Evolutionary conservation across 306 rosid genomes (phyloP).

Genomic region (Casuarina cunninghamiana): DNA sequence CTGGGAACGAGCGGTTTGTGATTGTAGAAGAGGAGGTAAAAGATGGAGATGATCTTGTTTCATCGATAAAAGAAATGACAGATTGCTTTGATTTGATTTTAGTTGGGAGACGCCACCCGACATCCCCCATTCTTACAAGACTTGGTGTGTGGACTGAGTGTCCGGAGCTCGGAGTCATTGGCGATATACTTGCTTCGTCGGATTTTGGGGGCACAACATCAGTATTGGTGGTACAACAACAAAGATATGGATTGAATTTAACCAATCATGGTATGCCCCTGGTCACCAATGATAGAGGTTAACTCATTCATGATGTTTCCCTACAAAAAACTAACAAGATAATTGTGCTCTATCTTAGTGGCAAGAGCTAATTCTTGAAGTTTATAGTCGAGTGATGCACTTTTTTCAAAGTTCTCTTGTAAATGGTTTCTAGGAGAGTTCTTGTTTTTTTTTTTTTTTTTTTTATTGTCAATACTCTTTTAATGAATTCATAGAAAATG

Average conservation of each 20-base stretch:
- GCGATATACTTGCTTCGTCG: slow-evolving; percentile 67
- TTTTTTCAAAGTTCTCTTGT: neutral
- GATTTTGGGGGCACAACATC: slow-evolving; percentile 54
- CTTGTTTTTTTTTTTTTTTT: too few relatives aligned
- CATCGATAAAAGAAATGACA: slow-evolving; percentile 34
- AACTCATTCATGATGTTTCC: slow-evolving; percentile 27
- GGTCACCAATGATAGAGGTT: slow-evolving; percentile 21
- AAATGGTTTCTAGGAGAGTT: too few relatives aligned
- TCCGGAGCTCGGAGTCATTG: slow-evolving; percentile 59
- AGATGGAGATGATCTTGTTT: slow-evolving; percentile 54
- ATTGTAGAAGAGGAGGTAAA: slow-evolving; percentile 60
- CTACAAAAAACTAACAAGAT: slow-evolving; percentile 1
- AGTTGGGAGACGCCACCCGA: slow-evolving; percentile 56
- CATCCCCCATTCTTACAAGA: slow-evolving; percentile 38
- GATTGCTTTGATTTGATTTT: slow-evolving; percentile 66
- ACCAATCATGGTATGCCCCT: neutral
- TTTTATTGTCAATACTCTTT: too few relatives aligned
- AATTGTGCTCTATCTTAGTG: slow-evolving; percentile 44
- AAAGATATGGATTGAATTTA: slow-evolving; percentile 44
- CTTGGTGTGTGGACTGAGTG: slow-evolving; percentile 67
- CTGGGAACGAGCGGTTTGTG: slow-evolving; percentile 48
- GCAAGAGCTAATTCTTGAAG: slow-evolving; percentile 8
- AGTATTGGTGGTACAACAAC: slow-evolving; percentile 66
- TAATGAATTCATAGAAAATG: too few relatives aligned
- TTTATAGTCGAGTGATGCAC: neutral